Base-by-base conservation (phyloP, 1,139 yeast species). In the Spathaspora jeffriesii region DNA sequence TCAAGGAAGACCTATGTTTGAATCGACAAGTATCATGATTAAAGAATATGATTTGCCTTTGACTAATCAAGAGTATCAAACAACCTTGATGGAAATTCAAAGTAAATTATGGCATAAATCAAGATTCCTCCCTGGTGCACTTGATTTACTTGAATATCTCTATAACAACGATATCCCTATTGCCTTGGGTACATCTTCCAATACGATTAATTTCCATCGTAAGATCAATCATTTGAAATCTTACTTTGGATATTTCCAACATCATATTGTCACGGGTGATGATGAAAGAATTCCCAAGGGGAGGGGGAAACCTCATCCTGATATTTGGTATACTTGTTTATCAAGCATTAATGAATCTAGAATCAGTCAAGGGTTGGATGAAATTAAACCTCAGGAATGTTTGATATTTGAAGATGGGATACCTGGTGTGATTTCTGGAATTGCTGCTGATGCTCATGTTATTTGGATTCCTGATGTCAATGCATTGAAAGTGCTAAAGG, bases 331-430 rank as follows among this genome's bases (percentile, higher is more conserved):
- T 54, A 78, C 84, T 4, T 96, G 98, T 42, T 76, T 93, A 51
- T 79, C 75, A 27, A 78, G 85, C 31, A 58, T 93, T 50, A 93
- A 93, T 61, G 61, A 65, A 20, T 75, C 75, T 44, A 61, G 76
- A 14, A 59, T 60, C 14, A 51, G 58, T 51, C 40, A 61, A 51
- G 62, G 76, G 37, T 44, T 67, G 51, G 74, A 75, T 1, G 70
- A 71, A 17, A 85, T 91, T 53, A 61, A 63, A 47, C 86, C 92
- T 2, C 82, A 81, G 31, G 96, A 93, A 60, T 88, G 96, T 58
- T 67, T 93, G 34, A 87, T 93, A 1, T 93, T 93, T 64, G 99
- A 93, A 68, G 99, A 93, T 66, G 98, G 97, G 2, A 73, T 90
- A 41, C 92, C 96, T 1, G 98, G 98, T 1, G 93, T 91, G 25